Base-by-base conservation (phyloP, 2,329 filamentous ascomycete species). In the Fusarium sp. region DNA sequence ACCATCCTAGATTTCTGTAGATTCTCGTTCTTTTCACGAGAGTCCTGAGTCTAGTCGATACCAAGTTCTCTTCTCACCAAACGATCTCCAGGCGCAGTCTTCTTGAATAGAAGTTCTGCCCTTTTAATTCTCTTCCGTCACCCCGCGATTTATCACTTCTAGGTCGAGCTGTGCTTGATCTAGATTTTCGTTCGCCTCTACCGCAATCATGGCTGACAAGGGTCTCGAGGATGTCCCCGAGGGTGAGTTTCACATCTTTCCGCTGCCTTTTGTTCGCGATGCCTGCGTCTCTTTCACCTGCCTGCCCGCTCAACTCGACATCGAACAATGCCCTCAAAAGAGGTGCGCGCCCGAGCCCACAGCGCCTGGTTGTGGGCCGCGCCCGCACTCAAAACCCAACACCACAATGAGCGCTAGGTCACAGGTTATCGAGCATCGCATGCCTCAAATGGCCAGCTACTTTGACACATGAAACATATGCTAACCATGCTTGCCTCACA, bases 191-290 rank as follows among this genome's bases (percentile, higher is more conserved):
- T 62, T 56, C 82, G 79, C 78, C 77, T 77, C 77, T 77, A 86
- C 85, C 90, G 90, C 93, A 95, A 97, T 91, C 89, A 98, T 98
- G 95, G 95, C 94, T 93, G 92, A 93, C 78, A 97, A 96, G 88
- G 95, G 95, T 88, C 93, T 98, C 86, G 94, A 97, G 88, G 95
- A 98, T 83, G 91, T 97, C 85, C 91, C 93, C 81, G 94, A 97
- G 88, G 89, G 93, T 97, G 87, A 86, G 93, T 89, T 69, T 56
- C 50, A 67, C 52, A 47, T 50, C 44, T 30, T 54, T 40, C 32
- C 61, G 8, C 32, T 56, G 43, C 46, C 39, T 46, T 36, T 43
- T 20, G 10, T 30, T 57, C 50, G 40, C 56, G 45, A 62, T 52
- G 36, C 38, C 55, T 39, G 24, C 56, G 48, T 39, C 52, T 46